phyloP scores from a whole-genome alignment of 208 protist species.

The Crithidia expoeki region DNA sequence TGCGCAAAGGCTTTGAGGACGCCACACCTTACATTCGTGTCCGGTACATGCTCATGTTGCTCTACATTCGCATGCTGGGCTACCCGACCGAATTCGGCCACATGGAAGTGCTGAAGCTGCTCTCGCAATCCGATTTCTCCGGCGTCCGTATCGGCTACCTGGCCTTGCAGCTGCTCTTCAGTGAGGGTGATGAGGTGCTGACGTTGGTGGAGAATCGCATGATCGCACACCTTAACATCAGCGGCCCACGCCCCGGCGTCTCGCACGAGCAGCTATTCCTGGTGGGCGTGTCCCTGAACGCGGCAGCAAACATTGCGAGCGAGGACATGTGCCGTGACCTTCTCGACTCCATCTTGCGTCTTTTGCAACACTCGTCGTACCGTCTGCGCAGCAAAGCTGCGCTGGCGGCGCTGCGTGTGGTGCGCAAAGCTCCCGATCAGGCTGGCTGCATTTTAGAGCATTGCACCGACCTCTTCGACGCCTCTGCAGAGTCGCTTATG shows the following conservation, averaged over 20 bases:
- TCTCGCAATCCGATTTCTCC: slow-evolving; percentile 95
- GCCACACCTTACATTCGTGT: slow-evolving; percentile 92
- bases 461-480: slow-evolving; percentile 68
- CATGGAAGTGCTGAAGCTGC: slow-evolving; percentile 98
- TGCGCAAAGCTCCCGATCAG: slow-evolving; percentile 95
- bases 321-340: slow-evolving; percentile 97
- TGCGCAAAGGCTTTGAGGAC: slow-evolving; percentile 94
- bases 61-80: slow-evolving; percentile 99
- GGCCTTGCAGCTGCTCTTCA: slow-evolving; percentile 95
- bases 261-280: slow-evolving; percentile 76
- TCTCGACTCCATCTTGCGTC: slow-evolving; percentile 91
- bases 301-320: slow-evolving; percentile 97
- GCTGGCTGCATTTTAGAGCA: slow-evolving; percentile 95
- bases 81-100: slow-evolving; percentile 99
- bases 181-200: slow-evolving; percentile 98
- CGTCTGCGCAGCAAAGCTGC: slow-evolving; percentile 94
- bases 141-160: slow-evolving; percentile 99
- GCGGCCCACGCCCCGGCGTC: slow-evolving; percentile 12
- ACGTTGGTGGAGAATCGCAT: slow-evolving; percentile 98
- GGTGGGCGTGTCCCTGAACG: slow-evolving; percentile 96
- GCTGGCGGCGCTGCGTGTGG: slow-evolving; percentile 86
- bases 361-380: slow-evolving; percentile 73
- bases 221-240: slow-evolving; percentile 93
- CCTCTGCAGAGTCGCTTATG: slow-evolving; percentile 82
- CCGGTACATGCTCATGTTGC: slow-evolving; percentile 99